A percentile compares a stretch with the other conserved stretches of the same genome.
phyloP scores from a whole-genome alignment of 2,329 filamentous ascomycete genomes.

The Monascus ruber region DNA sequence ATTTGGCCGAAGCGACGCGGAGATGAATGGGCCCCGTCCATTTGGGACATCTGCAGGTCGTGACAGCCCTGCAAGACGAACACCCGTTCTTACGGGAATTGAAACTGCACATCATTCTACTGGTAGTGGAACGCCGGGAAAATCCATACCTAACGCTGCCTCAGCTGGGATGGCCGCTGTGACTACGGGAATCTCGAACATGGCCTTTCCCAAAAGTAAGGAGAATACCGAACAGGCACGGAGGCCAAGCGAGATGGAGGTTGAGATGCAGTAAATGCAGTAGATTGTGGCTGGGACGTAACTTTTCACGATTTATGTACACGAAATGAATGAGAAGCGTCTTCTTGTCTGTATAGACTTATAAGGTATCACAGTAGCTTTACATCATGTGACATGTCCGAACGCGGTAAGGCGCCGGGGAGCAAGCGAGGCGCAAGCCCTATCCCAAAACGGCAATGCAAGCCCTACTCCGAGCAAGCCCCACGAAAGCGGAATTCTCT shows the following conservation, averaged over 20 bases:
- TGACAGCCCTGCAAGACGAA: slow-evolving; percentile 19
- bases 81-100: slow-evolving; percentile 48
- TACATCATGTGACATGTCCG: slow-evolving; percentile 4
- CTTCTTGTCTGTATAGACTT: not conserved
- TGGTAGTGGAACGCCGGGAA: slow-evolving; percentile 29
- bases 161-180: slow-evolving; percentile 30
- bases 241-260: slow-evolving; percentile 29
- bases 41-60: slow-evolving; percentile 28
- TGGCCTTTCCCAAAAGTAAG: slow-evolving; percentile 28
- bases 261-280: slow-evolving; percentile 38
- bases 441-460: slow-evolving; percentile 22
- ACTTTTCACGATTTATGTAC: not conserved
- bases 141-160: slow-evolving; percentile 17
- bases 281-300: not conserved
- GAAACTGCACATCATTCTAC: slow-evolving; percentile 48
- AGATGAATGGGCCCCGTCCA: slow-evolving; percentile 70
- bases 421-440: slow-evolving; percentile 32
- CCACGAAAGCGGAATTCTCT: slow-evolving; percentile 27
- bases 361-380: not conserved
- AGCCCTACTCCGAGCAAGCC: slow-evolving; percentile 24
- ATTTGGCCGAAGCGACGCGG: slow-evolving; percentile 75
- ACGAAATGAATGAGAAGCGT: not conserved
- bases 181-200: slow-evolving; percentile 34
- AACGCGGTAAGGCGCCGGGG: slow-evolving; percentile 12
- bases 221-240: slow-evolving; percentile 15